A percentile compares a stretch with the other conserved stretches of the same genome.
These are phyloP conservation scores for Claviceps pazoutovae DNA, from an alignment of 2,329 filamentous ascomycete genomes.

Conservation along the genomic window DNA sequence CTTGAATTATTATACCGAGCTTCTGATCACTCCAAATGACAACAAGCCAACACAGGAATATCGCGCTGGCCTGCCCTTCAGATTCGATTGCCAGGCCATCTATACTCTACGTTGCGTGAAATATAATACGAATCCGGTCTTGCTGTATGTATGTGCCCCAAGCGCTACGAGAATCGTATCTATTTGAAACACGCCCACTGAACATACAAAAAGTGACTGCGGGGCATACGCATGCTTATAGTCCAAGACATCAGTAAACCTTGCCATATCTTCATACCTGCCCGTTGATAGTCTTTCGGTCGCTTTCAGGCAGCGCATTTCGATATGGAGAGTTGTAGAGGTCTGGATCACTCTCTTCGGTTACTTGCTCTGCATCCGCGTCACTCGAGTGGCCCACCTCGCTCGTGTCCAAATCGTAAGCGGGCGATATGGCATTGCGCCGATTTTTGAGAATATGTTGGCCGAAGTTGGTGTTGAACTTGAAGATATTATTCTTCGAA, in stretches of 20 bases:
- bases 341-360: constrained; percentile 21
- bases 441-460: constrained; percentile 83
- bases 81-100: too few species aligned
- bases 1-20: too few species aligned
- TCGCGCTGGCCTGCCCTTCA: too few species aligned
- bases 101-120: too few species aligned
- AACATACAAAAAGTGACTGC: neutral
- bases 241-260: neutral
- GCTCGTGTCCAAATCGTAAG: constrained; percentile 19
- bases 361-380: constrained; percentile 15
- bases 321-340: constrained; percentile 11
- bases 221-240: neutral
- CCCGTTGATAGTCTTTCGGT: neutral
- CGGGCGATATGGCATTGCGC: constrained; percentile 11
- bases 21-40: too few species aligned
- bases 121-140: too few species aligned
- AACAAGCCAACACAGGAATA: too few species aligned
- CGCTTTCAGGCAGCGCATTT: neutral
- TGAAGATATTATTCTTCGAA: constrained; percentile 76
- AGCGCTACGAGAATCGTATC: neutral
- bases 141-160: neutral
- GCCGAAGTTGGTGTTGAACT: constrained; percentile 86
- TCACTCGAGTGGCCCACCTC: constrained; percentile 20
- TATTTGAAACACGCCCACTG: neutral
- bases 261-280: neutral